These are phyloP conservation scores for Cutaneotrichosporon sp. DNA, from an alignment of 1,284 basidiomycete species.

Conservation along the genomic window DNA sequence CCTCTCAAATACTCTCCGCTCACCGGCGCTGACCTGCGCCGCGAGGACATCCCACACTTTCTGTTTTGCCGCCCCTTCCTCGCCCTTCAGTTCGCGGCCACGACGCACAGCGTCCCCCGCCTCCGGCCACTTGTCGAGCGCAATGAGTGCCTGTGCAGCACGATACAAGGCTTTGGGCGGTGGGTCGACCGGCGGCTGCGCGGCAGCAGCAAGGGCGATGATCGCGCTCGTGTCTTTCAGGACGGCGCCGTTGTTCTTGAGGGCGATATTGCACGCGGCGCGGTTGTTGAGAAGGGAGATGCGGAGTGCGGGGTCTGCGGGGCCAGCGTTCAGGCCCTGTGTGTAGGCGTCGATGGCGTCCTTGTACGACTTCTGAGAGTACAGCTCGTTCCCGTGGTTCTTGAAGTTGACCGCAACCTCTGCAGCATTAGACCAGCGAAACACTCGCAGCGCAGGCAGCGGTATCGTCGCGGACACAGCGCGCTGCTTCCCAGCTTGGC, in stretches of 20 bases:
- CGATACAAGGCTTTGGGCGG: slow-evolving; percentile 80
- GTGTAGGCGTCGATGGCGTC: slow-evolving; percentile 89
- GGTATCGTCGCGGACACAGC: neutral
- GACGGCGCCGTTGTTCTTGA: slow-evolving; percentile 81
- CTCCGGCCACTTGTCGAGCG: slow-evolving; percentile 68
- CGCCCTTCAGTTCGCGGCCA: slow-evolving; percentile 26
- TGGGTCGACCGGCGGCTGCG: slow-evolving; percentile 19
- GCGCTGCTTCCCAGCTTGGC: neutral
- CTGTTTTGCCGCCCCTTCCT: slow-evolving; percentile 21
- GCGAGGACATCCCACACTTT: slow-evolving; percentile 20
- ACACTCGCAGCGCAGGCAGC: no score
- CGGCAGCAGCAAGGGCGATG: slow-evolving; percentile 57
- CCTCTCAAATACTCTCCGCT: slow-evolving; percentile 27
- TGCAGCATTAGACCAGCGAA: slow-evolving; percentile 44
- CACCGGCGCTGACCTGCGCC: slow-evolving; percentile 24
- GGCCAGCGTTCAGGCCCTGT: slow-evolving; percentile 78
- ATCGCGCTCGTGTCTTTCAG: slow-evolving; percentile 76
- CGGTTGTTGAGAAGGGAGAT: slow-evolving; percentile 80
- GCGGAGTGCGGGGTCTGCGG: slow-evolving; percentile 59
- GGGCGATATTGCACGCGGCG: slow-evolving; percentile 85
- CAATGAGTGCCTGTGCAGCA: slow-evolving; percentile 67
- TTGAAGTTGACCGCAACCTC: slow-evolving; percentile 91
- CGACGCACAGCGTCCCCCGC: slow-evolving; percentile 71
- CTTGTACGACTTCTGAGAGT: slow-evolving; percentile 73
- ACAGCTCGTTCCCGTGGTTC: slow-evolving; percentile 91